A percentile compares a stretch with the other conserved stretches of the same genome.
phyloP scores from a whole-genome alignment of 1,139 yeast genomes.

The Suhomyces bribrorum region DNA sequence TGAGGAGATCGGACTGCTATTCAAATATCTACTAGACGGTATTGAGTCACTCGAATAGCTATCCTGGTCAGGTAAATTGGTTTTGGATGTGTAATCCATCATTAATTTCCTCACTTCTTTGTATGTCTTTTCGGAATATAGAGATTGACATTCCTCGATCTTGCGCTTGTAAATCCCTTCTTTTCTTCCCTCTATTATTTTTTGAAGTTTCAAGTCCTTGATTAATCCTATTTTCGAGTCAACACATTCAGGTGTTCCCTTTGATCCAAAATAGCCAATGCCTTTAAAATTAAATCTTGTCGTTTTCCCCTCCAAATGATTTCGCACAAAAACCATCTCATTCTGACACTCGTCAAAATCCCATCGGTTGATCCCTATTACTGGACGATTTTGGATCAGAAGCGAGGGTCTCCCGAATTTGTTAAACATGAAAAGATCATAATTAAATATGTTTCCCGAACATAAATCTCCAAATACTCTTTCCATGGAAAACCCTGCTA shows the following conservation, averaged over 20 bases:
- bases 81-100: constrained; percentile 2
- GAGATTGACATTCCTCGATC: constrained; percentile 23
- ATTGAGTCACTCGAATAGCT: constrained; percentile 6
- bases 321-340: constrained; percentile 26
- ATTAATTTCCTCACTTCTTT: constrained; percentile 4
- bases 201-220: constrained; percentile 25
- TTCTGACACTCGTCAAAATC: constrained; percentile 30
- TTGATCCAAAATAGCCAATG: constrained; percentile 9
- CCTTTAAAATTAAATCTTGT: constrained; percentile 16
- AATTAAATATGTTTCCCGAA: constrained; percentile 21
- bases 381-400: constrained; percentile 19
- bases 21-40: background rate
- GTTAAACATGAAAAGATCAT: constrained; percentile 29
- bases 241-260: constrained; percentile 1
- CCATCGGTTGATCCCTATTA: constrained; percentile 38
- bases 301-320: background rate
- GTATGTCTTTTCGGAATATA: constrained; percentile 12
- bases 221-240: constrained; percentile 9
- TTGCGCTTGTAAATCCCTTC: constrained; percentile 23
- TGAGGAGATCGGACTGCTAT: constrained; percentile 5
- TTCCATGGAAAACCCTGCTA: constrained; percentile 43
- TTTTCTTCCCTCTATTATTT: constrained; percentile 28
- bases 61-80: constrained; percentile 1
- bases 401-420: constrained; percentile 24
- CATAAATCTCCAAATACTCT: constrained; percentile 49